A percentile compares a stretch with the other conserved stretches of the same genome.
phyloP scores from a whole-genome alignment of 2,329 filamentous ascomycete genomes.

The Aspergillus fischeri region DNA sequence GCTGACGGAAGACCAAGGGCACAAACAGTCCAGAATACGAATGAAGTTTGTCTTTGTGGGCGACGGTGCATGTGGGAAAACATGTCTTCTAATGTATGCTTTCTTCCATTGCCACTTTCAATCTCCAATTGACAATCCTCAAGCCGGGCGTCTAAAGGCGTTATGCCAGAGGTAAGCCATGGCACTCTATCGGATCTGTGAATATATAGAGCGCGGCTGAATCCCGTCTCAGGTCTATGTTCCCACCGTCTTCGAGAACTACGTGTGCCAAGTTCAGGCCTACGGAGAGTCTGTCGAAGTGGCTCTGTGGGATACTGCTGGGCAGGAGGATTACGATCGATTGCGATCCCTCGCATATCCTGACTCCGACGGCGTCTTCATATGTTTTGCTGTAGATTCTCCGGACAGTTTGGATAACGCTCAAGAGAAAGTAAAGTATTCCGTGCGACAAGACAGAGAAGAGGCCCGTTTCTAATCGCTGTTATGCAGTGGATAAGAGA shows the following conservation, averaged over 20 bases:
- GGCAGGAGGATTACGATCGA: conserved; percentile 99
- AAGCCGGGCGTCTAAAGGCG: not conserved
- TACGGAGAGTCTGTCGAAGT: conserved; percentile 99
- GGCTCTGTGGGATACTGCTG: conserved; percentile 99
- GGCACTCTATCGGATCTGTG: too few relatives aligned
- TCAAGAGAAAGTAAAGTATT: conserved; percentile 81
- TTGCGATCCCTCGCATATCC: conserved; percentile 98
- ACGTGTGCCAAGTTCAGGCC: conserved; percentile 99
- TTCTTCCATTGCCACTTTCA: conserved; percentile 43
- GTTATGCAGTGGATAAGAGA: conserved; percentile 88
- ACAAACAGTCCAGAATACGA: too few relatives aligned
- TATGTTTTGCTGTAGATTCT: conserved; percentile 98
- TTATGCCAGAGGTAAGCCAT: too few relatives aligned
- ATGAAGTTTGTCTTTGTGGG: conserved; percentile 98
- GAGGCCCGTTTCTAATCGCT: conserved; percentile 18
- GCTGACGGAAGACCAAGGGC: too few relatives aligned
- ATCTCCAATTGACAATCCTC: conserved; percentile 5
- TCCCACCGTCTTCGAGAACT: conserved; percentile 99
- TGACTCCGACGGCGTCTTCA: conserved; percentile 98
- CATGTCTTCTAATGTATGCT: conserved; percentile 98
- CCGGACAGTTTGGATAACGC: conserved; percentile 99
- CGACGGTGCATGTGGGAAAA: conserved; percentile 99
- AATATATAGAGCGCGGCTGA: too few relatives aligned
- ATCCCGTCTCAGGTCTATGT: conserved; percentile 76
- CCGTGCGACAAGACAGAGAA: not conserved